A percentile compares a stretch with the other conserved stretches of the same genome.
Evolutionary conservation across 768 basidiomycete species (phyloP).

Genomic region (Suillus americanus): DNA sequence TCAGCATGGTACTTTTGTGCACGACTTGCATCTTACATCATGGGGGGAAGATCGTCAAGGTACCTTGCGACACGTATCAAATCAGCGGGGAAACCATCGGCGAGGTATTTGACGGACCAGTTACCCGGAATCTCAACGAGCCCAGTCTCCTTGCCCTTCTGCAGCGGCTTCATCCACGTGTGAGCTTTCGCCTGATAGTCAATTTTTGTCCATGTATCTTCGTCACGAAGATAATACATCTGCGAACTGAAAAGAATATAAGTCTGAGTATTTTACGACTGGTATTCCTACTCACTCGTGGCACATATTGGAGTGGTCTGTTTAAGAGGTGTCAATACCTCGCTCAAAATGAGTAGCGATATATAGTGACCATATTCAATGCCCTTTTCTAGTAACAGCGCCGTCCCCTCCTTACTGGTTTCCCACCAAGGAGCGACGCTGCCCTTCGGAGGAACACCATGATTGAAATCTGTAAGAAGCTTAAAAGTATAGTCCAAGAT

Average conservation of each 20-base stretch:
- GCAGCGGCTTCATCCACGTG: conserved; percentile 75
- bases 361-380: conserved; percentile 61
- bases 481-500: conserved; percentile 65
- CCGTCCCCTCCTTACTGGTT: conserved; percentile 62
- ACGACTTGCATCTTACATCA: conserved; percentile 47
- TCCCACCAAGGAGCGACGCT: conserved; percentile 84
- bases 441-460: conserved; percentile 57
- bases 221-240: conserved; percentile 66
- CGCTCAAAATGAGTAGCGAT: conserved; percentile 10
- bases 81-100: background rate
- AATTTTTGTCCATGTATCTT: conserved; percentile 74
- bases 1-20: background rate
- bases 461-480: conserved; percentile 63
- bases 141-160: conserved; percentile 61
- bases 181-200: conserved; percentile 56
- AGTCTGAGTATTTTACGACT: background rate
- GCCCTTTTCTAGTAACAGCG: conserved; percentile 66
- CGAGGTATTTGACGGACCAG: conserved; percentile 43
- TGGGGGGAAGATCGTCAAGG: conserved; percentile 74
- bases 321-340: conserved; percentile 10
- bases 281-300: conserved; percentile 40
- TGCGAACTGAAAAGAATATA: conserved; percentile 41
- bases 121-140: conserved; percentile 66
- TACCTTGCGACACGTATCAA: conserved; percentile 39
- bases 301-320: conserved; percentile 59